Conservation (phyloP, 345 rosid species). For the Hirschfeldia incana region DNA sequence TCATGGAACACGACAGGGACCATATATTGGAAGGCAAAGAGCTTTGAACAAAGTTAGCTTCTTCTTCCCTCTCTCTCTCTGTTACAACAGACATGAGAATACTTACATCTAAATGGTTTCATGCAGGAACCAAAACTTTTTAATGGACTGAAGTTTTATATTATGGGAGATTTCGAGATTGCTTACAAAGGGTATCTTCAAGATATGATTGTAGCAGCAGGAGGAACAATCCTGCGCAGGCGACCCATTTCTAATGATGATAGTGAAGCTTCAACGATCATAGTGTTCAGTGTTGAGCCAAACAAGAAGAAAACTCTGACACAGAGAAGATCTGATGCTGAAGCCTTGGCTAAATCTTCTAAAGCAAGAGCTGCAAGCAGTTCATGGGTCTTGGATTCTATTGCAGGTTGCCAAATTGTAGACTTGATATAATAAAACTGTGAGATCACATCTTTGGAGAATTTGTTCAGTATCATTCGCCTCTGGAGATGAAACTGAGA, state of each 20-base stretch:
- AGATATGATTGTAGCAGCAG: conserved; percentile 72
- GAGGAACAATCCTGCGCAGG: conserved; percentile 70
- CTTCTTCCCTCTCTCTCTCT: not conserved
- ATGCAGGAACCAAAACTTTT: conserved; percentile 73
- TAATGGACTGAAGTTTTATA: conserved; percentile 52
- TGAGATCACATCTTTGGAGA: not conserved
- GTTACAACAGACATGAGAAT: not conserved
- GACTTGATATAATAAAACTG: conserved; percentile 1
- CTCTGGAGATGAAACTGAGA: not conserved
- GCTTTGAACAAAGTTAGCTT: conserved; percentile 60
- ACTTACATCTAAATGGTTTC: conserved; percentile 4
- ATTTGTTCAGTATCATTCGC: not conserved
- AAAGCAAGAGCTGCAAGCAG: conserved; percentile 72
- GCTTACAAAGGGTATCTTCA: conserved; percentile 78
- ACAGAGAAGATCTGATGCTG: conserved; percentile 56
- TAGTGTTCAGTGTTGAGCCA: conserved; percentile 70
- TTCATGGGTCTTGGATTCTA: conserved; percentile 78
- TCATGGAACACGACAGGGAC: conserved; percentile 76
- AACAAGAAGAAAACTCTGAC: conserved; percentile 48
- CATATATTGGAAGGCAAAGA: conserved; percentile 73
- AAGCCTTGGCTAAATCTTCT: conserved; percentile 59
- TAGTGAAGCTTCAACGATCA: conserved; percentile 44
- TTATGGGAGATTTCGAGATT: conserved; percentile 68
- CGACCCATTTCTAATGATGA: conserved; percentile 49
- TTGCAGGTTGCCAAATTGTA: conserved; percentile 56